Conservation (phyloP, 163 green algal species). For the Chlorella variabilis region DNA sequence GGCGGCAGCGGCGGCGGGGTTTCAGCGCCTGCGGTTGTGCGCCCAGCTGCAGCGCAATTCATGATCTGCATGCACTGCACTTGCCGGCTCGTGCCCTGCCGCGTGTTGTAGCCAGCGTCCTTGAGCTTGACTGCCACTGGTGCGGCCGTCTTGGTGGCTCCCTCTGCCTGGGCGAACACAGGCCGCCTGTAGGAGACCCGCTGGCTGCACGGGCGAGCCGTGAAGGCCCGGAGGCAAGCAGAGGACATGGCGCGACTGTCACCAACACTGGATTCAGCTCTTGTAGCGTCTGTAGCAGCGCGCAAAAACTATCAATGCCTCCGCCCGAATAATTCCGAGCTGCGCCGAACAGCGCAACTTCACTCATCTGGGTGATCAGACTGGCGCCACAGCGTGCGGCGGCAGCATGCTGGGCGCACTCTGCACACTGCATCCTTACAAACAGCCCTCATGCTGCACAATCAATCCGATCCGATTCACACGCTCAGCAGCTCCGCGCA, state of each 20-base stretch:
- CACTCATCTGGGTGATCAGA: no score
- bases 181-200: background rate
- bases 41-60: background rate
- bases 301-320: no score
- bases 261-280: no score
- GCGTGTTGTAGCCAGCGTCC: constrained; percentile 3
- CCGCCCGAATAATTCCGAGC: no score
- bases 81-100: constrained; percentile 24
- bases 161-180: background rate
- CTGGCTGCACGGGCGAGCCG: background rate
- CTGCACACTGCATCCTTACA: no score
- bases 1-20: background rate
- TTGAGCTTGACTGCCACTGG: constrained; percentile 2
- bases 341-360: no score
- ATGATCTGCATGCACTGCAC: background rate
- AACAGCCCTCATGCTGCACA: no score
- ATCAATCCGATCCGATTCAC: no score
- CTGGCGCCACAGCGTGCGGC: no score
- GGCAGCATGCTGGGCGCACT: no score
- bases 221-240: constrained; percentile 1
- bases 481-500: background rate
- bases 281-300: no score
- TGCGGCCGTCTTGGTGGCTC: background rate
- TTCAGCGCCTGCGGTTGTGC: no score
- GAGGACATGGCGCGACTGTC: background rate